A percentile compares a stretch with the other conserved stretches of the same genome.
phyloP scores from a whole-genome alignment of 129 eudicot species.

The Calendula officinalis region DNA sequence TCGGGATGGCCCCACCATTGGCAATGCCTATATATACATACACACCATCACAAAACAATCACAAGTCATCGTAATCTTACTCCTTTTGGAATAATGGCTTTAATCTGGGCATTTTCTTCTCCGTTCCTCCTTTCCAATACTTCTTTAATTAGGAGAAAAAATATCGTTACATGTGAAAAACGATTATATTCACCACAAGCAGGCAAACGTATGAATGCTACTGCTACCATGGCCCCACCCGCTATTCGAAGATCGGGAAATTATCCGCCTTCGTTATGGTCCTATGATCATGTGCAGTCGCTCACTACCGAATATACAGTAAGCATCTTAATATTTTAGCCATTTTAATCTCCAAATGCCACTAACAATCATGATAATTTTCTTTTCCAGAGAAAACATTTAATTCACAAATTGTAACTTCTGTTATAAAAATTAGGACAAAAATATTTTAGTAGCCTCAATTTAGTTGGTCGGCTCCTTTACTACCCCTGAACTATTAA shows the following conservation, averaged over 20 bases:
- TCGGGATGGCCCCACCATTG: too few species aligned
- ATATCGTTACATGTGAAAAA: not conserved
- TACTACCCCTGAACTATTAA: too few species aligned
- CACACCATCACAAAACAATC: conserved; percentile 3
- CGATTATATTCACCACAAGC: not conserved
- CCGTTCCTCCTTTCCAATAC: conserved; percentile 2
- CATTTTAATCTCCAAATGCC: too few species aligned
- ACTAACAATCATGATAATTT: not conserved
- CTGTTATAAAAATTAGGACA: too few species aligned
- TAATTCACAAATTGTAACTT: not conserved
- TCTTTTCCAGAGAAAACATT: not conserved
- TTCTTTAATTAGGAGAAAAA: not conserved
- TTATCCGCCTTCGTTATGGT: conserved; percentile 7
- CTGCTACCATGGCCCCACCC: not conserved
- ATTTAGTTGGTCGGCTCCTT: too few species aligned
- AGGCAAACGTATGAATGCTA: not conserved
- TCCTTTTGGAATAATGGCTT: conserved; percentile 10
- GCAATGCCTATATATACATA: not conserved
- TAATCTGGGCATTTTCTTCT: conserved; percentile 13
- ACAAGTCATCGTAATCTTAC: not conserved
- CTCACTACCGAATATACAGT: not conserved
- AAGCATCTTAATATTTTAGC: not conserved
- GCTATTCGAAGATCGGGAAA: not conserved
- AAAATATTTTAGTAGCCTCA: too few species aligned
- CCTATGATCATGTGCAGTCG: not conserved